Evolutionary conservation across 257 asterid genomes (phyloP).

Genomic region (Rauvolfia tetraphylla): DNA sequence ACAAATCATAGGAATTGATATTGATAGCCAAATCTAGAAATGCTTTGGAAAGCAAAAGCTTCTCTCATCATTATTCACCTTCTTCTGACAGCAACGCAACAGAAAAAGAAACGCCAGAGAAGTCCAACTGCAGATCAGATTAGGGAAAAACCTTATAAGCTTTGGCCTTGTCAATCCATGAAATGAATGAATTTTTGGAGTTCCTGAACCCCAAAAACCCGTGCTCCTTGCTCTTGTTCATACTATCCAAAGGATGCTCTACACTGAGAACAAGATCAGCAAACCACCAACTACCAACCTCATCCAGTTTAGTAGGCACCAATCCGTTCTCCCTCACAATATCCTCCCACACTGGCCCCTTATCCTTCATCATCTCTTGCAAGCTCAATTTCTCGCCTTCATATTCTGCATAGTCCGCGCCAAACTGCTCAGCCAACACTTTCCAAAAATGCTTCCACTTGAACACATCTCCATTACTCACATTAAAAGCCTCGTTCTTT

Average conservation of each 20-base stretch:
- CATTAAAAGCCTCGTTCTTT: slow-evolving; percentile 81
- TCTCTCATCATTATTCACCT: neutral
- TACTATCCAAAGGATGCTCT: slow-evolving; percentile 42
- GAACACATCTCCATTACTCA: slow-evolving; percentile 86
- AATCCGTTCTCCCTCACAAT: slow-evolving; percentile 66
- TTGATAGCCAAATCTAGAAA: neutral
- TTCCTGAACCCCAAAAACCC: slow-evolving; percentile 92
- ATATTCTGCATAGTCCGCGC: slow-evolving; percentile 50
- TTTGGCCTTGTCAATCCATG: slow-evolving; percentile 83
- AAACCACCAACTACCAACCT: slow-evolving; percentile 85
- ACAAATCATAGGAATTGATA: neutral
- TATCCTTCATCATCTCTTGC: slow-evolving; percentile 69
- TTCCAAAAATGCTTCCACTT: slow-evolving; percentile 94
- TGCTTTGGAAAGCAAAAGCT: neutral
- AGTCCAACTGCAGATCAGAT: neutral
- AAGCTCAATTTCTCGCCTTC: slow-evolving; percentile 44
- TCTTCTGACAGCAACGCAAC: neutral
- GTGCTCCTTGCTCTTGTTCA: slow-evolving; percentile 95
- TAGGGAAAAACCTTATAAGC: slow-evolving; percentile 77
- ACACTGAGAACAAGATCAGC: slow-evolving; percentile 34
- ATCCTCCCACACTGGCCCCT: slow-evolving; percentile 78
- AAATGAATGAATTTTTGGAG: slow-evolving; percentile 62
- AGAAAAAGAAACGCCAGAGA: neutral
- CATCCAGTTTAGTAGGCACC: slow-evolving; percentile 50
- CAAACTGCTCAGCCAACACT: slow-evolving; percentile 82